A percentile compares a stretch with the other conserved stretches of the same genome.
Conservation (phyloP, 75 land plant species). For the Larix kaempferi region DNA sequence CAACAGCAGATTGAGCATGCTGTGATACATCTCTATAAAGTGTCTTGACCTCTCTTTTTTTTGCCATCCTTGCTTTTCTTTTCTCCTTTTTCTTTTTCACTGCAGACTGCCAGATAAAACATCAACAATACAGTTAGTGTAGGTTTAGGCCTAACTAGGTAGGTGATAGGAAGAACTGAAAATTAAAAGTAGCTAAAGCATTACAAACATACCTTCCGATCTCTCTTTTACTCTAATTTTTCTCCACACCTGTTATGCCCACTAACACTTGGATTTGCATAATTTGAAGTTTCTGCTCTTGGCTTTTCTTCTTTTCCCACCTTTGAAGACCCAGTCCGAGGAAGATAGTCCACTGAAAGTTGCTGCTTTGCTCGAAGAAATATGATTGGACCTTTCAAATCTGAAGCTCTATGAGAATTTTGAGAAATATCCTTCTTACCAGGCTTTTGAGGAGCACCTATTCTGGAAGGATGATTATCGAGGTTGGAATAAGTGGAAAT, state of each 20-base stretch:
- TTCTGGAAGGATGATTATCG: slow-evolving; percentile 96
- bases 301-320: slow-evolving; percentile 17
- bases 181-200: background rate
- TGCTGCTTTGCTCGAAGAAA: slow-evolving; percentile 69
- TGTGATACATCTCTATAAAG: slow-evolving; percentile 67
- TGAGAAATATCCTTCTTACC: slow-evolving; percentile 42
- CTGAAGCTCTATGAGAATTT: slow-evolving; percentile 16
- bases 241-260: slow-evolving; percentile 24
- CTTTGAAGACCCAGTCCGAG: slow-evolving; percentile 16
- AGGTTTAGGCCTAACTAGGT: background rate
- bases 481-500: slow-evolving; percentile 85
- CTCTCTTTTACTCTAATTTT: slow-evolving; percentile 79
- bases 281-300: slow-evolving; percentile 25
- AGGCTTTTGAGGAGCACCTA: slow-evolving; percentile 50
- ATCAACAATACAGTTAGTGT: background rate
- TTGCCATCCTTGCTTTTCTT: slow-evolving; percentile 66
- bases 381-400: slow-evolving; percentile 34
- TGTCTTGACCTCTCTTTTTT: slow-evolving; percentile 73
- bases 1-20: slow-evolving; percentile 78
- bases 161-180: background rate
- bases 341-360: slow-evolving; percentile 74
- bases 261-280: slow-evolving; percentile 25
- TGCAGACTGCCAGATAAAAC: slow-evolving; percentile 48
- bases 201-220: slow-evolving; percentile 61
- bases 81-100: slow-evolving; percentile 71